These are phyloP conservation scores for Blastobotrys aristatus DNA, from an alignment of 1,139 yeast species.

Conservation along the genomic window DNA sequence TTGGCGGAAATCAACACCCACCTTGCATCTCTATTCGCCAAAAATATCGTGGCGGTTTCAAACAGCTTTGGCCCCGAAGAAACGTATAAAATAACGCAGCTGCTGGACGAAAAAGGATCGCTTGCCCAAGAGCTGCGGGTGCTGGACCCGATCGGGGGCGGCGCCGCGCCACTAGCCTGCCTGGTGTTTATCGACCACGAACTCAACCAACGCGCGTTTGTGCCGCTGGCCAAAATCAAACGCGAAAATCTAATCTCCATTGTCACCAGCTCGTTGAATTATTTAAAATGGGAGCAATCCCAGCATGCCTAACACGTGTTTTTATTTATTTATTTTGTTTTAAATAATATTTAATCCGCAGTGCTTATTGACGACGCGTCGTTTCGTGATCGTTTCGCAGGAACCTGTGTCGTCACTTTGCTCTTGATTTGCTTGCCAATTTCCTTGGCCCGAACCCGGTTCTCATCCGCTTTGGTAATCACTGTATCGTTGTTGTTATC, in stretches of 20 bases:
- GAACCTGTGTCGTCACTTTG: too few relatives aligned
- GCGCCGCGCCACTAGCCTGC: constrained; percentile 20
- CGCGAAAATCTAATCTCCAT: constrained; percentile 2
- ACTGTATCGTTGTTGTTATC: background rate
- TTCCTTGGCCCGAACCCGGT: background rate
- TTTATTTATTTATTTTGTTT: background rate
- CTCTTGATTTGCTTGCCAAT: background rate
- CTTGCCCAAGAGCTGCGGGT: constrained; percentile 23
- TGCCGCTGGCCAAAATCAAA: constrained; percentile 10
- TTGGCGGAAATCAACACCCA: constrained; percentile 1
- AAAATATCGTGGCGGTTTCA: constrained; percentile 12
- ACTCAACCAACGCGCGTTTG: constrained; percentile 15
- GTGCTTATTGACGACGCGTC: too few relatives aligned
- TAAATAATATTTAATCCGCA: background rate
- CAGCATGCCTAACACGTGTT: background rate
- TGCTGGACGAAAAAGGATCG: constrained; percentile 12
- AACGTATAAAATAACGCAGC: background rate
- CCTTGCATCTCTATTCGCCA: constrained; percentile 7
- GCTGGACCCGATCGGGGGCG: constrained; percentile 26
- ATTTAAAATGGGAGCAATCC: constrained; percentile 14
- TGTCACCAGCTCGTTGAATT: constrained; percentile 12
- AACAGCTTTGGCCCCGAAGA: background rate
- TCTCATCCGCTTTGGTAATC: too few relatives aligned
- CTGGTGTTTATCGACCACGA: constrained; percentile 18
- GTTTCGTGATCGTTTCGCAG: too few relatives aligned